phyloP scores from a whole-genome alignment of 495 filamentous ascomycete genomes.

The Cercophora sp. region DNA sequence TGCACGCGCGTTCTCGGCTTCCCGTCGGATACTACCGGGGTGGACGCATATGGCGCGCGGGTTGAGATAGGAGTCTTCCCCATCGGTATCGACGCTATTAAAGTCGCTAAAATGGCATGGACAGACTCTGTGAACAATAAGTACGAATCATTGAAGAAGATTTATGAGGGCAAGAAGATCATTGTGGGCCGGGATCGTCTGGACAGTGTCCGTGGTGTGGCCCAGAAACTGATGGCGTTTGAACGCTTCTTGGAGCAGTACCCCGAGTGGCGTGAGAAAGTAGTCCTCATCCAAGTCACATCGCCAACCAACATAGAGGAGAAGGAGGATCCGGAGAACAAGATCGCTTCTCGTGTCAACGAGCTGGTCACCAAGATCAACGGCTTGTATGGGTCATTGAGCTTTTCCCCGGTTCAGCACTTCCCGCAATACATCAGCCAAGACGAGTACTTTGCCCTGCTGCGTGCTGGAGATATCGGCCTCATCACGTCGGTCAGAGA shows the following conservation, averaged over 20 bases:
- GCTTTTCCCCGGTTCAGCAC: conserved; percentile 84
- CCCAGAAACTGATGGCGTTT: conserved; percentile 90
- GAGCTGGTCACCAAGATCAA: conserved; percentile 88
- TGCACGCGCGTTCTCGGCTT: conserved; percentile 85
- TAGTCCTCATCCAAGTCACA: conserved; percentile 92
- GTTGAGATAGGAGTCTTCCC: conserved; percentile 87
- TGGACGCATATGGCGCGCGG: conserved; percentile 83
- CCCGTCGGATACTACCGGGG: conserved; percentile 71
- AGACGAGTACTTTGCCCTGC: conserved; percentile 86
- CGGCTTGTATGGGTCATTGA: conserved; percentile 76
- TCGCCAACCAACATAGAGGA: conserved; percentile 77
- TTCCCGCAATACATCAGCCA: conserved; percentile 84
- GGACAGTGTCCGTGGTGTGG: conserved; percentile 83
- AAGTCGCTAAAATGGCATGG: conserved; percentile 68
- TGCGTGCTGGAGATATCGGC: conserved; percentile 81
- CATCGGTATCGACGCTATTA: conserved; percentile 78
- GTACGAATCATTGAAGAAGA: conserved; percentile 61
- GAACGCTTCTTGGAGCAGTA: conserved; percentile 83
- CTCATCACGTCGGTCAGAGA: conserved; percentile 89
- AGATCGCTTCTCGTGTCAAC: conserved; percentile 76
- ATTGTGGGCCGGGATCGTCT: conserved; percentile 92
- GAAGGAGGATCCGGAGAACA: conserved; percentile 64
- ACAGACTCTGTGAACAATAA: conserved; percentile 60
- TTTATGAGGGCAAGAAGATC: conserved; percentile 80
- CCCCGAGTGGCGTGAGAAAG: conserved; percentile 83